Conservation (phyloP, 805 yeast species). For the Kuraishia molischiana region DNA sequence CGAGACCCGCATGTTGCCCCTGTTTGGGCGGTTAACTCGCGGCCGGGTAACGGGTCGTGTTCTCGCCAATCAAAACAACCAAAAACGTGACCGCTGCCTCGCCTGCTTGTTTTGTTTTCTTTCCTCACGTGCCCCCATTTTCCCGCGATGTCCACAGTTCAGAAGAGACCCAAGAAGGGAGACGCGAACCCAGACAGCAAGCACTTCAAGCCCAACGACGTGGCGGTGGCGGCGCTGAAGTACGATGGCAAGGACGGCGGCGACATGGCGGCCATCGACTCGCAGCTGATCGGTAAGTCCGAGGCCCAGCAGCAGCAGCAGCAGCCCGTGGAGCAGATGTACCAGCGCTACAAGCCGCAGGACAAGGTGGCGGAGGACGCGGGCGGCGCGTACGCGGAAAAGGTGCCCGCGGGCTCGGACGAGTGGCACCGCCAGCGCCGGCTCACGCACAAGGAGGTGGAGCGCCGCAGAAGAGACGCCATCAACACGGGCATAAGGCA, state of each 20-base stretch:
- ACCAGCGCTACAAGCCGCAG: slow-evolving; percentile 2
- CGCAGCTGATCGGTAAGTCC: not conserved
- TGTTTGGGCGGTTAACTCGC: no score
- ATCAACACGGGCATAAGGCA: slow-evolving; percentile 83
- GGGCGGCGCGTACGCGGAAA: slow-evolving; percentile 13
- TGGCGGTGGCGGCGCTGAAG: slow-evolving; percentile 1
- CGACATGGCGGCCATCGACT: not conserved
- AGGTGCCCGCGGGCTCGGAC: slow-evolving; percentile 65
- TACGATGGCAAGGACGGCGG: not conserved
- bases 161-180: not conserved
- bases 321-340: slow-evolving; percentile 9
- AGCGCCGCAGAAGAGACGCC: slow-evolving; percentile 82
- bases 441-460: slow-evolving; percentile 93
- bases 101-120: no score
- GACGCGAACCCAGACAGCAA: not conserved
- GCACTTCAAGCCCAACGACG: slow-evolving; percentile 1
- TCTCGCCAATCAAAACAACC: no score
- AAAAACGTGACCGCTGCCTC: no score
- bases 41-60: no score
- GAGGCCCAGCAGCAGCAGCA: slow-evolving; percentile 9
- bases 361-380: slow-evolving; percentile 9
- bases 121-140: no score
- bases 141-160: not conserved
- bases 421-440: slow-evolving; percentile 80
- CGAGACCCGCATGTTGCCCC: no score